Evolutionary conservation across 176 grass and related monocot genomes (phyloP), one percentile per base, ranked within the genome.

Genomic region (Dendrocalamus sinicus): DNA sequence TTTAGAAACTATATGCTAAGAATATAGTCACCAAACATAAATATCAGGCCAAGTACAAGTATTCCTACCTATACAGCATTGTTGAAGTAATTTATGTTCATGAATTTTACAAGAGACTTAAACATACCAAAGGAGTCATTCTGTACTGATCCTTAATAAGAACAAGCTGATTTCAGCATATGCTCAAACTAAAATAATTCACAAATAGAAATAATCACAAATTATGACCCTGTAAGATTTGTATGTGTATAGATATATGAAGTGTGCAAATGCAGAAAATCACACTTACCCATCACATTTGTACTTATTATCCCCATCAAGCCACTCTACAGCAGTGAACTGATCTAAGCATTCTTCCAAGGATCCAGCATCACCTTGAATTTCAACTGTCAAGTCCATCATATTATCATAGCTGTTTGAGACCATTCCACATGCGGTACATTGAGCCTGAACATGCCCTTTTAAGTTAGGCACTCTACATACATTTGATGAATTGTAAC

Each of bases 361-460:
- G 58, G 94, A 99, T 84, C 87, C 94, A 71, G 92, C 94, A 61
- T 96, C 92, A 60, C 97, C 97, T 87, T 96, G 97, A 92, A 99
- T 99, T 95, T 99, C 97, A 91, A 99, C 97, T 39, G 94, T 99
- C 84, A 99, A 89, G 78, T 99, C 97, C 97, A 99, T 99, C 97
- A 99, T 99, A 81, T 96, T 96, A 48, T 99, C 97, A 62, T 99
- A 99, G 45, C 97, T 91, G 59, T 99, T 99, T 69, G 97, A 99
- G 63, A 96, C 84, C 86, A 89, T 92, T 84, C 94, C 87, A 83
- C 94, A 99, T 81, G 93, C 22, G 3, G 89, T 92, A 86, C 94
- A 99, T 43, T 89, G 94, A 76, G 96, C 92, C 97, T 99, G 81
- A 30, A 89, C 20, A 79, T 81, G 63, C 39, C 58, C 67, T 32